Percentiles rank a stretch among this genome's conserved stretches.
Evolutionary conservation across 2,329 filamentous ascomycete genomes (phyloP).

Genomic region (Xylaria multiplex): DNA sequence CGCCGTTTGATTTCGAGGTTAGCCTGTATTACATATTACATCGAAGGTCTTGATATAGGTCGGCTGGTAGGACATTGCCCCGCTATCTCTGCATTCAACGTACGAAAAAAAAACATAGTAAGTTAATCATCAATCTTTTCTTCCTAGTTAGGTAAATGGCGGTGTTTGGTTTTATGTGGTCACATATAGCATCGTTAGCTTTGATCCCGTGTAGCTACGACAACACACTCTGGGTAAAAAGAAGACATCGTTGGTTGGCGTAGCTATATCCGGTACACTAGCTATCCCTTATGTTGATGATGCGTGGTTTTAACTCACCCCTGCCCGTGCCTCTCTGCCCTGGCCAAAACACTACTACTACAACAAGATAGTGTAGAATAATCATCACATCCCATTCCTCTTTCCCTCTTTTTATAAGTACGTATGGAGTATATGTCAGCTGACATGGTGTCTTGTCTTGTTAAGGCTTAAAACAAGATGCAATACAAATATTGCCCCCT

Average conservation of each 20-base stretch:
- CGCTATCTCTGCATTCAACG: not conserved
- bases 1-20: not conserved
- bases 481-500: conserved; percentile 5
- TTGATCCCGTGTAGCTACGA: not conserved
- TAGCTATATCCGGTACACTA: not conserved
- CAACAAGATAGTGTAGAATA: not conserved
- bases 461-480: conserved; percentile 2
- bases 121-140: not conserved
- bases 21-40: not conserved
- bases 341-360: not conserved
- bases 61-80: too few relatives aligned
- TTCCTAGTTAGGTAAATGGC: too few relatives aligned
- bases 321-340: not conserved
- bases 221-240: not conserved
- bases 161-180: not conserved
- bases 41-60: too few relatives aligned
- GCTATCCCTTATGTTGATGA: not conserved
- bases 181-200: not conserved
- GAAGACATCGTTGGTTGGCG: not conserved
- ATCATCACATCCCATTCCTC: not conserved
- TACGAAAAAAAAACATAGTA: not conserved
- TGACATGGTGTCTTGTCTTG: not conserved
- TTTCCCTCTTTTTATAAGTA: conserved; percentile 14
- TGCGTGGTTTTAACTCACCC: conserved; percentile 2
- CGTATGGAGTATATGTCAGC: not conserved